These are phyloP conservation scores for Venturia carpophila DNA, from an alignment of 2,329 filamentous ascomycete species.

Conservation along the genomic window DNA sequence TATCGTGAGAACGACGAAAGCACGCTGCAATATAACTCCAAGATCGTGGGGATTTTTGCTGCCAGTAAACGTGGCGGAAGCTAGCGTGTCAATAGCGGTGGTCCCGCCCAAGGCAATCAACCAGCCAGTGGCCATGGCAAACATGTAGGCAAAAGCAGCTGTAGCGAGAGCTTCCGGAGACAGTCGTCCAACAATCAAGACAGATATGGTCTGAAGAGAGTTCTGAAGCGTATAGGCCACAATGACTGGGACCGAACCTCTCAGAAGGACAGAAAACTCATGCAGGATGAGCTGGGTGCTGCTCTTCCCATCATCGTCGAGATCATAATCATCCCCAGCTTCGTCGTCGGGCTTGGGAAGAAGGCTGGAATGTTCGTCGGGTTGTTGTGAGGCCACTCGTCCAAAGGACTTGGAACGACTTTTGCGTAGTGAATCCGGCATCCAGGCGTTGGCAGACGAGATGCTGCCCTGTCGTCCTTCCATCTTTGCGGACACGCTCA, in stretches of 20 bases:
- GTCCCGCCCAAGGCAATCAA: conserved; percentile 78
- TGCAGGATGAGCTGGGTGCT: conserved; percentile 34
- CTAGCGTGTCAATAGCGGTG: conserved; percentile 77
- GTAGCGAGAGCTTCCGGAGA: conserved; percentile 74
- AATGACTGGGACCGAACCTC: conserved; percentile 67
- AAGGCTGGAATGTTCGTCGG: conserved; percentile 38
- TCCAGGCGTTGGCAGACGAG: conserved; percentile 24
- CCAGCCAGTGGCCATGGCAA: conserved; percentile 84
- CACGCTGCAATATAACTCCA: conserved; percentile 69
- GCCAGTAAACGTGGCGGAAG: conserved; percentile 74
- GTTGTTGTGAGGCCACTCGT: conserved; percentile 16
- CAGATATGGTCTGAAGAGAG: conserved; percentile 72
- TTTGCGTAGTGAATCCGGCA: conserved; percentile 23
- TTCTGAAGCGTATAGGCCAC: conserved; percentile 81
- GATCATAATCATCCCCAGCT: conserved; percentile 27
- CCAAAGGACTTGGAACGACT: conserved; percentile 13
- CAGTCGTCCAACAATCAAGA: conserved; percentile 70
- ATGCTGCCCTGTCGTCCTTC: conserved; percentile 24
- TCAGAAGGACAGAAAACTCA: conserved; percentile 62
- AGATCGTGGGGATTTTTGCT: conserved; percentile 71
- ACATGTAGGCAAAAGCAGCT: conserved; percentile 87
- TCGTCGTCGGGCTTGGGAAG: conserved; percentile 36
- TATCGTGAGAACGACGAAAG: conserved; percentile 60
- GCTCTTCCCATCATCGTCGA: conserved; percentile 29
- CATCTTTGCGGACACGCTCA: conserved; percentile 21